These are phyloP conservation scores for Saccharomycopsis hybrid DNA, from an alignment of 1,139 yeast genomes.

Conservation along the genomic window DNA sequence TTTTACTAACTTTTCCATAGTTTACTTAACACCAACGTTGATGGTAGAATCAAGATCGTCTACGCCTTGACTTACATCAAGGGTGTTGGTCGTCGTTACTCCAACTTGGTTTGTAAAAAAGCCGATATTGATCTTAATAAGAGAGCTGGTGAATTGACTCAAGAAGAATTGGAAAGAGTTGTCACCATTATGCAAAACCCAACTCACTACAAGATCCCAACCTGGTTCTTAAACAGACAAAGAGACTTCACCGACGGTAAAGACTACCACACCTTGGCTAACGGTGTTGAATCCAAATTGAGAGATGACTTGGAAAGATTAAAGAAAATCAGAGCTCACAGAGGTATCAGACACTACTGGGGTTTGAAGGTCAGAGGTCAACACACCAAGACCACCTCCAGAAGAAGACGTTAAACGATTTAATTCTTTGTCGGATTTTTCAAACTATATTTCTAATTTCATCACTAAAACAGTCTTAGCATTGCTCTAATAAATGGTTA, in stretches of 20 bases:
- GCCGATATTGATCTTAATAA: conserved; percentile 97
- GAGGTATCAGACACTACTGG: conserved; percentile 99
- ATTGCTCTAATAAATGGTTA: too few species aligned
- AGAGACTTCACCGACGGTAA: conserved; percentile 98
- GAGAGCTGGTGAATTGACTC: conserved; percentile 99
- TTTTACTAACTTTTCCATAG: conserved; percentile 32
- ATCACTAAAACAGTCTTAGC: not conserved
- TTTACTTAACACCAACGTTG: conserved; percentile 99
- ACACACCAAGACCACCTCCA: conserved; percentile 99
- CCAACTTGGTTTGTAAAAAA: conserved; percentile 99
- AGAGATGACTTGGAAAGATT: conserved; percentile 99
- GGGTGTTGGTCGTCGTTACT: conserved; percentile 99
- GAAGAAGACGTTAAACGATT: conserved; percentile 33
- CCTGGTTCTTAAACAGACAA: conserved; percentile 99
- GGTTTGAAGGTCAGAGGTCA: conserved; percentile 96
- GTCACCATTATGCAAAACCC: conserved; percentile 99
- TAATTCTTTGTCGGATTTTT: conserved; percentile 1
- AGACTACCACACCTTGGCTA: conserved; percentile 98
- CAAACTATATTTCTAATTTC: conserved; percentile 3
- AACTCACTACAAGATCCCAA: conserved; percentile 97
- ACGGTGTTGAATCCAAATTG: conserved; percentile 98
- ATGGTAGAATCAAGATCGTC: conserved; percentile 99
- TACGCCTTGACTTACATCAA: conserved; percentile 99
- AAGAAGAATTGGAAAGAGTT: conserved; percentile 98
- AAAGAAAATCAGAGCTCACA: conserved; percentile 99